Conservation (phyloP, 2,329 filamentous ascomycete species). For the Byssochlamys sp. region DNA sequence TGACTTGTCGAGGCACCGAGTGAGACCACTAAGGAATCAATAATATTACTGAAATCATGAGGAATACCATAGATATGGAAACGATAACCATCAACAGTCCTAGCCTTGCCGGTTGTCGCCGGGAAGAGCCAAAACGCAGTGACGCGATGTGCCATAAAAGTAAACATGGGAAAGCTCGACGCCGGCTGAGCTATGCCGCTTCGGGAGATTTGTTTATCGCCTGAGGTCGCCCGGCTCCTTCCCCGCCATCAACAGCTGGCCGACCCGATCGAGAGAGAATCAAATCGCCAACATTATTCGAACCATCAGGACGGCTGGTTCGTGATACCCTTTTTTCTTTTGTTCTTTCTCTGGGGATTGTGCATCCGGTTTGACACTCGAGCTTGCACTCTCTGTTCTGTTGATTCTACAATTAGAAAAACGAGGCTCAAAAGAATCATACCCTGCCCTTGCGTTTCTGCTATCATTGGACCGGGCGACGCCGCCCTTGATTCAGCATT, state of each 20-base stretch:
- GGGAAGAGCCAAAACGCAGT: neutral
- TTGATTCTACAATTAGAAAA: neutral
- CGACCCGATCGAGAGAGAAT: neutral
- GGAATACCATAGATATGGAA: neutral
- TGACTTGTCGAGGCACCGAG: neutral
- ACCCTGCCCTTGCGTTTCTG: neutral
- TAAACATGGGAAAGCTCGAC: constrained; percentile 1
- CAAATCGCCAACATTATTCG: neutral
- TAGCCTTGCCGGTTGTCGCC: neutral
- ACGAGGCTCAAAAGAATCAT: neutral
- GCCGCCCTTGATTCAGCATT: constrained; percentile 12
- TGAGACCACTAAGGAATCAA: neutral
- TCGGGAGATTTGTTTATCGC: constrained; percentile 33
- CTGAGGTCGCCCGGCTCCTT: constrained; percentile 4
- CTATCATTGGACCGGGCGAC: neutral
- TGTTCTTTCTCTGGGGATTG: neutral
- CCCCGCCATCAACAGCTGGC: constrained; percentile 6
- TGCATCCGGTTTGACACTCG: neutral
- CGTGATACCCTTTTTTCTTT: neutral
- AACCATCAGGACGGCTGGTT: neutral
- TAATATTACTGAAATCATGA: neutral
- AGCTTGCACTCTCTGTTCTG: neutral
- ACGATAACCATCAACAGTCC: neutral
- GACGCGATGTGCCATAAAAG: constrained; percentile 2
- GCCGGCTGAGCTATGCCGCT: constrained; percentile 17